Conservation (phyloP, 495 filamentous ascomycete species). For the Aspergillus sparsus region DNA sequence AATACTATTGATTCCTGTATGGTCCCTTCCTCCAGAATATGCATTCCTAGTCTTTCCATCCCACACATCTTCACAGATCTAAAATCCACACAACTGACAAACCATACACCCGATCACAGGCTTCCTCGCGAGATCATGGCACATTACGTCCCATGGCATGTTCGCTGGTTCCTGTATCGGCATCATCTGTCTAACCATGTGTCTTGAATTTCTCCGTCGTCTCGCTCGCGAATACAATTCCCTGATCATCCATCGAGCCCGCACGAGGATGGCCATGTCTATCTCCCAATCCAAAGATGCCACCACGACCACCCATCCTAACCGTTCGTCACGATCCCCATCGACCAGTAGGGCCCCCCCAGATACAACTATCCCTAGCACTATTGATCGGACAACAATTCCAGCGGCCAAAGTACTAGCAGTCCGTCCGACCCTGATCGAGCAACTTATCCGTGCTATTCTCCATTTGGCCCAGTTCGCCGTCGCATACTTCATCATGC, state of each 20-base stretch:
- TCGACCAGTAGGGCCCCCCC: no score
- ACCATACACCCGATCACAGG: constrained; percentile 32
- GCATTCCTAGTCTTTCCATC: neutral
- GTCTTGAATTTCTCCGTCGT: constrained; percentile 65
- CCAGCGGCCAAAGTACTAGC: neutral
- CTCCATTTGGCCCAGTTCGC: constrained; percentile 69
- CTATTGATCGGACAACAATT: no score
- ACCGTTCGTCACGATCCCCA: no score
- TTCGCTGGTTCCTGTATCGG: constrained; percentile 75
- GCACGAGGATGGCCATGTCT: constrained; percentile 21
- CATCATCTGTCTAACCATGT: constrained; percentile 61
- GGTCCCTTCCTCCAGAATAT: constrained; percentile 7
- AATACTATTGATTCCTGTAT: constrained; percentile 65
- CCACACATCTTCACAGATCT: neutral
- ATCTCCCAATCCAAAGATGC: constrained; percentile 1
- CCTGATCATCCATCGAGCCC: constrained; percentile 51
- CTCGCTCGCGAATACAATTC: constrained; percentile 60
- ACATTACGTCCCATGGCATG: constrained; percentile 58
- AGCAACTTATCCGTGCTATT: constrained; percentile 62
- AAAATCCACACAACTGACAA: neutral
- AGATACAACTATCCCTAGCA: no score
- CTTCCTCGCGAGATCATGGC: constrained; percentile 68
- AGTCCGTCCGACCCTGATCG: constrained; percentile 50
- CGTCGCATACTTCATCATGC: constrained; percentile 71
- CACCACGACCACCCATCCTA: neutral